Evolutionary conservation across 2,329 filamentous ascomycete species (phyloP), one percentile per base, ranked within the genome.

Genomic region (Claviceps paspali): DNA sequence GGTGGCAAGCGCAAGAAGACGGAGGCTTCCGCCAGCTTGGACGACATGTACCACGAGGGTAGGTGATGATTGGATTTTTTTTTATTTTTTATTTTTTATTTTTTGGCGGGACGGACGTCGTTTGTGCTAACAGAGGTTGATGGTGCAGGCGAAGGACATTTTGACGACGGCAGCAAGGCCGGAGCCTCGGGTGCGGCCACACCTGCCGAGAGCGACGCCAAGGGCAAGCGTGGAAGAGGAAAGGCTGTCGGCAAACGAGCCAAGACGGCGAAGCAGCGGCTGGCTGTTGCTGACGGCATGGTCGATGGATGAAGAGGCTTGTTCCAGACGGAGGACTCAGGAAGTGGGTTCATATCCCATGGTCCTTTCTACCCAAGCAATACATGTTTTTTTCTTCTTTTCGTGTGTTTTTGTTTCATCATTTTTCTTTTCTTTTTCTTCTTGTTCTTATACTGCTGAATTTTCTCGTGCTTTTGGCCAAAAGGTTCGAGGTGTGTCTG

Each of bases 31-130:
- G 72, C 73, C 50, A 88, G 81, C 52, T 63, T 96, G 59, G 91
- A 96, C 57, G 88, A 95, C 54, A 86, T 98, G 83, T 98, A 98
- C 63, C 91, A 98, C 57, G 91, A 98, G 70, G 91, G 91, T 94
- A 59, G 35, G 37, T n/a, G n/a, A n/a, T n/a, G n/a, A n/a, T n/a
- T n/a, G n/a, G n/a, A n/a, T n/a, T n/a, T n/a, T n/a, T n/a, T n/a
- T n/a, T n/a, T n/a, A n/a, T n/a, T n/a, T n/a, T n/a, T n/a, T n/a
- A n/a, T n/a, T n/a, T n/a, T n/a, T n/a, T n/a, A n/a, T n/a, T n/a
- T n/a, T n/a, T n/a, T n/a, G n/a, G n/a, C n/a, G n/a, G n/a, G n/a
- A n/a, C n/a, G n/a, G n/a, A n/a, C n/a, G n/a, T n/a, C n/a, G 11
- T 18, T 3, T 19, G 19, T 12, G 19, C 42, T 43, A 33, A 43